Base-by-base conservation (phyloP, 1,284 basidiomycete species). In the Tilletia horrida region DNA sequence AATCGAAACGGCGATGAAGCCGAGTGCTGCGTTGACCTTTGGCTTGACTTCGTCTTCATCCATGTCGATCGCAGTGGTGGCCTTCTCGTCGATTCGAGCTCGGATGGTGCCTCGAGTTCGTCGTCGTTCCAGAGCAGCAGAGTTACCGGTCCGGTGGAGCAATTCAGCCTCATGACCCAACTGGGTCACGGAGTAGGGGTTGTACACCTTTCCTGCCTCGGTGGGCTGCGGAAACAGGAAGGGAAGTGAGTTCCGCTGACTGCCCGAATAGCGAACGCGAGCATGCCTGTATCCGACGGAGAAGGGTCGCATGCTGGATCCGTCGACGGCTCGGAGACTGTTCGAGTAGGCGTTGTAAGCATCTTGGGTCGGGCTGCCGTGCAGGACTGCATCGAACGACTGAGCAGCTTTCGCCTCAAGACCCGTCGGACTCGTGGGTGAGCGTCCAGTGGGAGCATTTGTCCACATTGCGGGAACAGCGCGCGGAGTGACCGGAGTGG, bases 1-100 rank as follows among this genome's bases (percentile, higher is more conserved):
- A 48, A 85, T 84, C 31, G 91, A 74, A 43, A 90, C 85, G 14
- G 50, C 50, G 23, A 25, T 27, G 21, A 52, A 52, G 50, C n/a
- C n/a, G n/a, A n/a, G n/a, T 52, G 6, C 11, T 52, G 21, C n/a
- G 50, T 25, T 4, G 50, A 14, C 2, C 6, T 25, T 48, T n/a
- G n/a, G n/a, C 35, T 40, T 11, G 35, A 40, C 35, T 40, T 40
- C 6, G 35, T 40, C 35, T 11, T 52, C 50, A 14, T 52, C 21
- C 50, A 14, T 27, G 23, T 7, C 50, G 25, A 52, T 27, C 50
- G 4, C 35, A 11, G 35, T 11, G 11, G 35, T 40, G 11, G 35
- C 4, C 35, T 40, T 40, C 35, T 40, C 35, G 11, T 40, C 35
- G 11, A 40, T 11, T 40, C 11, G 35, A 40, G 35, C 11, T 40